phyloP scores from a whole-genome alignment of 345 rosid genomes.

The Laguncularia racemosa region DNA sequence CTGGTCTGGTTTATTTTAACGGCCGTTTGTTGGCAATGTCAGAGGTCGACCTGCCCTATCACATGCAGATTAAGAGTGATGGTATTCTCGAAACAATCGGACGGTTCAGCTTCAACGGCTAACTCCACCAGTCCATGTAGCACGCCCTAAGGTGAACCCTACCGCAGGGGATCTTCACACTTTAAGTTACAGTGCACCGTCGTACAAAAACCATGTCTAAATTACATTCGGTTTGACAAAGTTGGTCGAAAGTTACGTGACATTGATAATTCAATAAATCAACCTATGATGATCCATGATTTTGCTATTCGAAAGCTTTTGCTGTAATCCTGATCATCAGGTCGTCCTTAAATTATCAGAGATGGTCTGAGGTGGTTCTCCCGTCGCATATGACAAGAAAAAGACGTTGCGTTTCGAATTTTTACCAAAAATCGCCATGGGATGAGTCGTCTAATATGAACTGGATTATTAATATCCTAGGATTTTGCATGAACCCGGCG shows the following conservation, averaged over 20 bases:
- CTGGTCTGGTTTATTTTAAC: conserved; percentile 53
- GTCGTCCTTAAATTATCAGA: conserved; percentile 62
- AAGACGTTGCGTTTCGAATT: conserved; percentile 53
- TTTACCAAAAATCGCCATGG: conserved; percentile 26
- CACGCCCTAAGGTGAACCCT: conserved; percentile 76
- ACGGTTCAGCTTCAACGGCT: conserved; percentile 45
- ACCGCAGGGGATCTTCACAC: conserved; percentile 48
- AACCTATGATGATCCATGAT: conserved; percentile 71
- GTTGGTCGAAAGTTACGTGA: conserved; percentile 45
- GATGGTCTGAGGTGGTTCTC: conserved; percentile 74
- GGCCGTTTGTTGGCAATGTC: conserved; percentile 72
- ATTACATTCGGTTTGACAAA: conserved; percentile 40
- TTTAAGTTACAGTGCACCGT: conserved; percentile 58
- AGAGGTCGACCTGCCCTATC: conserved; percentile 76
- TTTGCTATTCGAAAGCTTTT: conserved; percentile 46
- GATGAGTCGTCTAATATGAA: conserved; percentile 27
- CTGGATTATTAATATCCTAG: conserved; percentile 48
- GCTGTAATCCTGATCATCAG: conserved; percentile 70
- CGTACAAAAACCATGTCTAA: conserved; percentile 44
- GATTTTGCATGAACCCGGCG: conserved; percentile 76
- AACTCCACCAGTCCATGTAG: conserved; percentile 53
- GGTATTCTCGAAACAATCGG: conserved; percentile 56
- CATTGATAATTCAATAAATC: conserved; percentile 30
- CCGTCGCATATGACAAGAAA: conserved; percentile 38
- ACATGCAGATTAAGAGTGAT: conserved; percentile 32